A percentile compares a stretch with the other conserved stretches of the same genome.
Conservation (phyloP, 108 stramenopile genomes). For the Hondaea fermentalgiana region DNA sequence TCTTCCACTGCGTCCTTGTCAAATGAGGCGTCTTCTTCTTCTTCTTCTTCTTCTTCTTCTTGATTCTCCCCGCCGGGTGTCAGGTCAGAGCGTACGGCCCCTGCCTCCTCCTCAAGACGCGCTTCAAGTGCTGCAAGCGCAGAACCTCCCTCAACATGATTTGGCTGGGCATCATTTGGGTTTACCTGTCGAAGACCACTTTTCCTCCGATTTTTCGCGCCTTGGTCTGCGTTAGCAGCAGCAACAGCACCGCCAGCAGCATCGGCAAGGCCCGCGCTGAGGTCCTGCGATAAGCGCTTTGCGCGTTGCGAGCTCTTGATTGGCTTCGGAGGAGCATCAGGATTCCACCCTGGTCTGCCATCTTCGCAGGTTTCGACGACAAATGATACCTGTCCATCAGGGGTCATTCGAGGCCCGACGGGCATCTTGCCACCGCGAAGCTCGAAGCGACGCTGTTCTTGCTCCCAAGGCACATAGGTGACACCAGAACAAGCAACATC, state of each 20-base stretch:
- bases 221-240: background rate
- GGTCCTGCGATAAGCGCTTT: background rate
- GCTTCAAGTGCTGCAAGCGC: background rate
- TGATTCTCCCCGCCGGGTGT: too few species aligned
- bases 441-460: background rate
- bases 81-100: background rate
- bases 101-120: background rate
- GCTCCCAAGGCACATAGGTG: background rate
- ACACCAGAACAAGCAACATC: background rate
- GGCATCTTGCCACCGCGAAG: background rate
- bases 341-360: background rate
- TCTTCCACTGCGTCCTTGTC: background rate
- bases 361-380: background rate
- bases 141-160: too few species aligned
- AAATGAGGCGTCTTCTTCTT: background rate
- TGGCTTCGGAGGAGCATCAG: background rate
- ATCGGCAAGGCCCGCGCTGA: background rate
- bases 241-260: background rate
- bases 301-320: background rate
- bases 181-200: too few species aligned
- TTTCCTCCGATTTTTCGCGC: too few species aligned
- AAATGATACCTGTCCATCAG: background rate
- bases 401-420: background rate
- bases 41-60: too few species aligned
- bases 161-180: too few species aligned